Conservation (phyloP, 2,329 filamentous ascomycete genomes). For the Periconia macrospinosa region DNA sequence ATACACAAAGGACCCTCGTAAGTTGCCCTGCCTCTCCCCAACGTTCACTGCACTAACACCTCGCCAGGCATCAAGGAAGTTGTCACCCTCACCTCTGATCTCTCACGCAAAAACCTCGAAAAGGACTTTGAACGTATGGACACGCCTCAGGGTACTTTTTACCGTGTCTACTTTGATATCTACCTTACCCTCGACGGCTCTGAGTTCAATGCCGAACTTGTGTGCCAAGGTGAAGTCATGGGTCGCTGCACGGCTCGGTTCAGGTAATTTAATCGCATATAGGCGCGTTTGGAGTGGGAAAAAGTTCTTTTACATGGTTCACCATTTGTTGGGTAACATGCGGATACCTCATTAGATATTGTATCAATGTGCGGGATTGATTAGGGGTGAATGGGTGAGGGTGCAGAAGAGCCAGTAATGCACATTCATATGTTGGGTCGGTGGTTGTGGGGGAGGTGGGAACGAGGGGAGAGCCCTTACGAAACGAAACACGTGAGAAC, state of each 20-base stretch:
- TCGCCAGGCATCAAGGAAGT: conserved; percentile 92
- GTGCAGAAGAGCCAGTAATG: not conserved
- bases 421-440: not conserved
- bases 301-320: conserved; percentile 11
- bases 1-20: conserved; percentile 98
- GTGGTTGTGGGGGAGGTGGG: not conserved
- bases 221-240: conserved; percentile 99
- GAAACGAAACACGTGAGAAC: not conserved
- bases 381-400: not conserved
- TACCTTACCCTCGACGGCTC: conserved; percentile 90
- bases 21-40: conserved; percentile 51
- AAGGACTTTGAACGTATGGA: conserved; percentile 99
- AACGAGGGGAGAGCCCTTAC: not conserved
- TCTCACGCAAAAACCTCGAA: conserved; percentile 97
- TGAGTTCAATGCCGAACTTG: conserved; percentile 96
- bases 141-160: conserved; percentile 80
- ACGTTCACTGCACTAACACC: not conserved
- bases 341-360: conserved; percentile 5
- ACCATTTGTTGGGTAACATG: conserved; percentile 6
- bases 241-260: conserved; percentile 92
- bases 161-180: conserved; percentile 71
- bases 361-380: not conserved
- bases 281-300: conserved; percentile 2
- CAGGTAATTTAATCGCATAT: conserved; percentile 49
- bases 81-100: conserved; percentile 93